Evolutionary conservation across 805 yeast genomes (phyloP), one percentile per base, ranked within the genome.

Genomic region (Zygotorulaspora chibaensis): DNA sequence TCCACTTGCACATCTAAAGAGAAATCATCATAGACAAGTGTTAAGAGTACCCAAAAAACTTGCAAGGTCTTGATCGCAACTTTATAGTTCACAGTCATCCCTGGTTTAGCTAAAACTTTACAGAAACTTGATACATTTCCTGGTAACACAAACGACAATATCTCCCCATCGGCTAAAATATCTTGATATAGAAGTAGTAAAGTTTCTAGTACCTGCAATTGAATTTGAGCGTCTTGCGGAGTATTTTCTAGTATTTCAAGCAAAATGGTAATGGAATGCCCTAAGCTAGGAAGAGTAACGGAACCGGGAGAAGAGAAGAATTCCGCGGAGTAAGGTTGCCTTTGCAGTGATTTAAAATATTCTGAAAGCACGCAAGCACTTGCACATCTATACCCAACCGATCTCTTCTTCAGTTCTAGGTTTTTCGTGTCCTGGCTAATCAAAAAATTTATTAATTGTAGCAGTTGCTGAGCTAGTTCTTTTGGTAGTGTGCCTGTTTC

Each of bases 81-180:
- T 13, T 65, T 62, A 43, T 66, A 71, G 43, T 75, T 75, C 1
- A 69, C 62, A 12, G 53, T 60, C 1, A 60, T 23, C 1, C 70
- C 69, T 2, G 66, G 59, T 8, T 54, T 47, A 0, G 61, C 43
- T 0, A 74, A 45, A 4, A 74, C 48, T 44, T 73, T 77, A 1
- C 74, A 63, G 34, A 76, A 52, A 0, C 65, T 52, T 0, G 82
- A 77, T 0, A 77, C 72, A 33, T 67, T 74, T 2, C 81, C 81
- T 0, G 83, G 83, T 16, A 77, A 55, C 40, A 77, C 68, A 52
- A 70, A 67, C 0, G 81, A 75, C 2, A 77, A 41, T 2, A 70
- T 56, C 46, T 77, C 82, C 10, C 80, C 81, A 56, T 76, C 74
- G 15, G 63, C 40, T 35, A 67, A 61, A 3, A 72, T 37, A 7